phyloP scores from a whole-genome alignment of 352 stramenopile species.

The Phytopythium cucurbitacearum region DNA sequence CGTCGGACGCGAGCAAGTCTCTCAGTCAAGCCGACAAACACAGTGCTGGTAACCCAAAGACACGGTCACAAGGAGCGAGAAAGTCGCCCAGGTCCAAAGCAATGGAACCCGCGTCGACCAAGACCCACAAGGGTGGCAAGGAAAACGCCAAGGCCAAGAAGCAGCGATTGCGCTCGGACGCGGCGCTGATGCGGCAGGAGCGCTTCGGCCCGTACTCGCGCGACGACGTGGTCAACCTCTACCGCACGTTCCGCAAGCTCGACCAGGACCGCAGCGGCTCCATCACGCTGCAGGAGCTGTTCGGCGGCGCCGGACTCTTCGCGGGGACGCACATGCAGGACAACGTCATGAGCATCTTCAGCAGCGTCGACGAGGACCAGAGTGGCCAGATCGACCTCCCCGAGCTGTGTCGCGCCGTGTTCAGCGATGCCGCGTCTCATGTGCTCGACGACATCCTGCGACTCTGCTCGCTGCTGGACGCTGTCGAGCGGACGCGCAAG shows the following conservation, averaged over 20 bases:
- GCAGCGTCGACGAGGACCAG: slow-evolving; percentile 67
- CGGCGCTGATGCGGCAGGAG: slow-evolving; percentile 52
- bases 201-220: slow-evolving; percentile 60
- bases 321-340: slow-evolving; percentile 57
- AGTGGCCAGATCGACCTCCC: slow-evolving; percentile 72
- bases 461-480: slow-evolving; percentile 49
- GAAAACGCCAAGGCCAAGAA: slow-evolving; percentile 39
- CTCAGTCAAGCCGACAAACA: background rate
- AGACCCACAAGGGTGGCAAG: slow-evolving; percentile 12
- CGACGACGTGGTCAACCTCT: slow-evolving; percentile 70
- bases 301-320: slow-evolving; percentile 57
- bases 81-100: background rate
- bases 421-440: slow-evolving; percentile 33
- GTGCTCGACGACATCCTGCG: slow-evolving; percentile 52
- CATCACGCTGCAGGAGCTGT: slow-evolving; percentile 58
- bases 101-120: slow-evolving; percentile 7
- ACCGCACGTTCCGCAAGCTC: slow-evolving; percentile 66
- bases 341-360: slow-evolving; percentile 74
- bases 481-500: slow-evolving; percentile 44
- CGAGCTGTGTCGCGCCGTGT: slow-evolving; percentile 58
- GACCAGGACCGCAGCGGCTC: slow-evolving; percentile 66
- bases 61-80: background rate
- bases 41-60: background rate
- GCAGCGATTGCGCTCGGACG: slow-evolving; percentile 54
- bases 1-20: too few relatives aligned